phyloP scores from a whole-genome alignment of 192 early-diverging fungal species.

The Pilobolus umbonatus region DNA sequence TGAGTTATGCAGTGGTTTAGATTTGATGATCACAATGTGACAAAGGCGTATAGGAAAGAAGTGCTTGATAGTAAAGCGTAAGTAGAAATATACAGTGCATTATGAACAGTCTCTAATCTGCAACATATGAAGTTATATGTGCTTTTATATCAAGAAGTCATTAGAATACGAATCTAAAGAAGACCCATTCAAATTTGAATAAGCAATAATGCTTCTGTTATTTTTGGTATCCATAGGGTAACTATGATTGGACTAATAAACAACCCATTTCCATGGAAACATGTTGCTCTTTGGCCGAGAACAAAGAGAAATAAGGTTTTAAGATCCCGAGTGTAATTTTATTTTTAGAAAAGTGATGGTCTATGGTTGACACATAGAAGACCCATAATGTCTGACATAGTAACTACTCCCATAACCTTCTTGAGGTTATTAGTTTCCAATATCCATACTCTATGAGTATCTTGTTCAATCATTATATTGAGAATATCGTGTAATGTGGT shows the following conservation, averaged over 20 bases:
- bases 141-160: conserved; percentile 74
- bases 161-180: conserved; percentile 49
- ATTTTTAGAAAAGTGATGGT: background rate
- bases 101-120: background rate
- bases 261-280: too few species aligned
- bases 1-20: conserved; percentile 66
- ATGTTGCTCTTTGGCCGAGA: too few species aligned
- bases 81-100: conserved; percentile 12
- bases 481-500: conserved; percentile 38
- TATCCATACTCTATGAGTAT: conserved; percentile 61
- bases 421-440: conserved; percentile 22
- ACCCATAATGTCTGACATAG: conserved; percentile 53
- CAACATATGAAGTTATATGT: conserved; percentile 67
- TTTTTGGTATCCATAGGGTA: too few species aligned
- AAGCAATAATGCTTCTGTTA: background rate
- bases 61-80: conserved; percentile 73
- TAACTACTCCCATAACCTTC: conserved; percentile 48
- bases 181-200: conserved; percentile 10
- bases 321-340: too few species aligned
- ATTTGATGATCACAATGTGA: conserved; percentile 85
- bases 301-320: too few species aligned
- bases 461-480: conserved; percentile 31
- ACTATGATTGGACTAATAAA: too few species aligned
- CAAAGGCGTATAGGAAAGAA: conserved; percentile 60
- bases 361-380: conserved; percentile 1